Base-by-base conservation (phyloP, 2,329 filamentous ascomycete species). In the Xylaria sp. region DNA sequence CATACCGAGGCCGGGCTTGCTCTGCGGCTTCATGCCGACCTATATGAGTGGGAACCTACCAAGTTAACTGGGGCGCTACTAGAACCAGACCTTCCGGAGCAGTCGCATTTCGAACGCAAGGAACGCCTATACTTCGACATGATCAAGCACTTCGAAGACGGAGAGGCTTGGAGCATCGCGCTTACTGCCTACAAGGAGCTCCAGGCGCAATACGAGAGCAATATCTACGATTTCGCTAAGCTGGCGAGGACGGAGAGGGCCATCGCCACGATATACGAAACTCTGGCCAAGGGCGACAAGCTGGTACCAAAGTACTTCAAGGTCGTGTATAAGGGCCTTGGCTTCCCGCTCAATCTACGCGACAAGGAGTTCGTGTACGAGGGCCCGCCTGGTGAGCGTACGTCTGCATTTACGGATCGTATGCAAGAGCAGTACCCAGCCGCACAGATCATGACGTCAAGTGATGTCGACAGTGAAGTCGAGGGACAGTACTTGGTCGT, bases 321-420 rank as follows among this genome's bases (percentile, higher is more conserved):
- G 60, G 92, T 97, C 22, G 81, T 87, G 11, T 97, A 94, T 76
- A 90, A 88, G 66, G 93, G 93, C 4, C 84, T 96, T 50, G 92
- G 93, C 1, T 97, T 97, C 72, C 90, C 92, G 1, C 67, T 85
- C 1, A 88, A 82, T 44, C 72, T 97, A 19, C 84, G 92, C 47
- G 92, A 97, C 71, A 96, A 96, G 74, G 88, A 93, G 54, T 97
- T 91, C 71, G 88, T 97, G 50, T 96, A 95, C 64, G 91, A 97
- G 72, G 92, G 90, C 0, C 84, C 86, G 1, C 81, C 88, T 0
- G 85, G 79, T 6, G 93, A 97, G 72, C 84, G 89, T 19, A 85
- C 91, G 39, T 84, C 86, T 1, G 87, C 86, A 4, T 97, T 97
- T 65, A 91, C 90, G 1, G 92, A 97, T 69, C 88, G 91, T 45